Evolutionary conservation across 2,329 filamentous ascomycete species (phyloP).

Genomic region (Stylonectria norvegica): DNA sequence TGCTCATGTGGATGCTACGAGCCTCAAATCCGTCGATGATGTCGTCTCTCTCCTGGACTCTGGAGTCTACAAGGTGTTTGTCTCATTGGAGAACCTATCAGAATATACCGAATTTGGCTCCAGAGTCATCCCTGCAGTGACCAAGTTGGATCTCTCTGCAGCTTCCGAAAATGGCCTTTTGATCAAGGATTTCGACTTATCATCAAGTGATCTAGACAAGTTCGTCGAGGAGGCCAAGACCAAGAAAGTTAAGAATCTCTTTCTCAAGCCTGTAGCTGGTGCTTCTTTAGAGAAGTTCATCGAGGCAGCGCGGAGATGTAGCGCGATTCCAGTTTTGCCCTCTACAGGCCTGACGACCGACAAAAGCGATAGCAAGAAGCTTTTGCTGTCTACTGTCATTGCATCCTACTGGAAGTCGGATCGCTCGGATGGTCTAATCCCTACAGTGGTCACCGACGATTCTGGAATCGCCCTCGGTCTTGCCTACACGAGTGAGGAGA

Average conservation of each 20-base stretch:
- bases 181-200: slow-evolving; percentile 50
- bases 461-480: slow-evolving; percentile 78
- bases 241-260: slow-evolving; percentile 46
- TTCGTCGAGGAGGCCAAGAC: slow-evolving; percentile 45
- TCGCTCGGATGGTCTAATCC: slow-evolving; percentile 75
- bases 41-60: slow-evolving; percentile 78
- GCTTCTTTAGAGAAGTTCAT: slow-evolving; percentile 46
- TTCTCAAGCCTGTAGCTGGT: slow-evolving; percentile 49
- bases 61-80: slow-evolving; percentile 82
- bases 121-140: slow-evolving; percentile 52
- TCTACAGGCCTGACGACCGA: slow-evolving; percentile 67
- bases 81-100: slow-evolving; percentile 65
- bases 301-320: slow-evolving; percentile 45
- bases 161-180: slow-evolving; percentile 50
- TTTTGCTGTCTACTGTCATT: slow-evolving; percentile 65
- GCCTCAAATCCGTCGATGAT: slow-evolving; percentile 65
- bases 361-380: slow-evolving; percentile 54
- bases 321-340: slow-evolving; percentile 70
- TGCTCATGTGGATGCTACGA: slow-evolving; percentile 74
- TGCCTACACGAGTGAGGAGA: slow-evolving; percentile 92
- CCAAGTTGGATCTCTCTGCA: slow-evolving; percentile 43
- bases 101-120: slow-evolving; percentile 54
- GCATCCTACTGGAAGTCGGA: slow-evolving; percentile 76
- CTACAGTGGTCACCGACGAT: slow-evolving; percentile 90
- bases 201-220: slow-evolving; percentile 36